These are phyloP conservation scores for Neonectria sp. DNA, from an alignment of 2,329 filamentous ascomycete genomes.

Conservation along the genomic window DNA sequence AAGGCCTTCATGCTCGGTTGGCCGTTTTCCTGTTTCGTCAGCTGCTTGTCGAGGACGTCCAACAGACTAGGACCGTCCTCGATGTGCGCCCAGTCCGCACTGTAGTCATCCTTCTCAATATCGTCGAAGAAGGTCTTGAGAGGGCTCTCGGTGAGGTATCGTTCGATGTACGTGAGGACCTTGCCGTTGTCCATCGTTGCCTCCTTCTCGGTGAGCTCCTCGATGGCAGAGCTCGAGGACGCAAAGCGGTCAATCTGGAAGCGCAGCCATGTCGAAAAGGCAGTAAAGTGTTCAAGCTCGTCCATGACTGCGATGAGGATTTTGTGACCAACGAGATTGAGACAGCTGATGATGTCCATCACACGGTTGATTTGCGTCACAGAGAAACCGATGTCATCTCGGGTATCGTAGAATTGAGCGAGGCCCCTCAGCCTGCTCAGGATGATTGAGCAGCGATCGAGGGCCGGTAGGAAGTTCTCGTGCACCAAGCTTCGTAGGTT, in stretches of 20 bases:
- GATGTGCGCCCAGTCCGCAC: constrained; percentile 60
- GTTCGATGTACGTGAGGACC: constrained; percentile 84
- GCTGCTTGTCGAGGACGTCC: constrained; percentile 64
- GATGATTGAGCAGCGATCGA: constrained; percentile 87
- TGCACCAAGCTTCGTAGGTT: constrained; percentile 84
- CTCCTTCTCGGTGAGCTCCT: constrained; percentile 85
- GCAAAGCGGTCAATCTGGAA: constrained; percentile 86
- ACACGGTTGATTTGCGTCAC: constrained; percentile 74
- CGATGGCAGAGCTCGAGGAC: constrained; percentile 71
- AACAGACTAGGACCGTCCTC: constrained; percentile 63
- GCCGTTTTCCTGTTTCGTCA: constrained; percentile 62
- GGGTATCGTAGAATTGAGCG: constrained; percentile 81
- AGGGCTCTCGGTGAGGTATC: constrained; percentile 76
- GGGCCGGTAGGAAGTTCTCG: constrained; percentile 88
- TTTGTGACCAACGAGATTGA: constrained; percentile 83
- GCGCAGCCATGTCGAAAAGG: constrained; percentile 88
- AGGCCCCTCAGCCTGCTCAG: constrained; percentile 88
- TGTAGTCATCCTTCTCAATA: constrained; percentile 65
- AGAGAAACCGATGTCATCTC: constrained; percentile 77
- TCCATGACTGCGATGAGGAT: constrained; percentile 79
- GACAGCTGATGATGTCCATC: constrained; percentile 79
- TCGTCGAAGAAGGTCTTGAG: constrained; percentile 73
- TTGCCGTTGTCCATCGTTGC: constrained; percentile 80
- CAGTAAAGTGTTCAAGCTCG: constrained; percentile 82
- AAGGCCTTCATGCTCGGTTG: constrained; percentile 66